Percentiles rank a stretch among this genome's conserved stretches.
Conservation (phyloP, 768 basidiomycete genomes). For the Boletus vermiculosoides region DNA sequence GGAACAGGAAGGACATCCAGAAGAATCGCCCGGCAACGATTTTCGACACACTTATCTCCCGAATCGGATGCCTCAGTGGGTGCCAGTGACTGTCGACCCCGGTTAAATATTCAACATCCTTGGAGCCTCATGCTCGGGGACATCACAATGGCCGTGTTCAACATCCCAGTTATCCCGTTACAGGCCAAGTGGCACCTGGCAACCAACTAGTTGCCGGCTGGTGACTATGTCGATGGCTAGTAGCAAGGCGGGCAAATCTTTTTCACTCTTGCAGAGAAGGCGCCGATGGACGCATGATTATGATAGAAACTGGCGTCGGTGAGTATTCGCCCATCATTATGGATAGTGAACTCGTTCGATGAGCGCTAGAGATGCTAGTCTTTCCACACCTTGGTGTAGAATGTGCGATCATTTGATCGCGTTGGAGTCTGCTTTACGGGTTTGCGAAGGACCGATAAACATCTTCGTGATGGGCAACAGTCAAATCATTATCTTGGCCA, state of each 20-base stretch:
- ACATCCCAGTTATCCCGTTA: neutral
- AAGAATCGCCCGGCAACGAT: neutral
- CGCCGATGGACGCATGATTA: neutral
- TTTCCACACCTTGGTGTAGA: too few relatives aligned
- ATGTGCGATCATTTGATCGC: too few relatives aligned
- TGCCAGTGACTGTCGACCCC: neutral
- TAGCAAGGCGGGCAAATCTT: neutral
- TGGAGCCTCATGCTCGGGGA: neutral
- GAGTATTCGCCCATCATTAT: neutral
- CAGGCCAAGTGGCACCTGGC: neutral
- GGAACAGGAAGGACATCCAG: neutral
- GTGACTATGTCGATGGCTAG: neutral
- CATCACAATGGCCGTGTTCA: neutral
- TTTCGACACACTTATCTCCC: neutral
- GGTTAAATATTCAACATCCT: neutral
- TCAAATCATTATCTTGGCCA: too few relatives aligned
- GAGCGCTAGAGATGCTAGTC: neutral
- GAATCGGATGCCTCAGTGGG: neutral
- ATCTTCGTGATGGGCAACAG: too few relatives aligned
- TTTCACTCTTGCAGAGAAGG: neutral
- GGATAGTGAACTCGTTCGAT: neutral
- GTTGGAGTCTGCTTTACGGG: too few relatives aligned
- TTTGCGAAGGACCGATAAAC: too few relatives aligned
- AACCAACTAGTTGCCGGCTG: too few relatives aligned
- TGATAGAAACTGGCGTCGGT: neutral